phyloP scores from a whole-genome alignment of 768 basidiomycete genomes.

The Termitomyces bulborhizus region DNA sequence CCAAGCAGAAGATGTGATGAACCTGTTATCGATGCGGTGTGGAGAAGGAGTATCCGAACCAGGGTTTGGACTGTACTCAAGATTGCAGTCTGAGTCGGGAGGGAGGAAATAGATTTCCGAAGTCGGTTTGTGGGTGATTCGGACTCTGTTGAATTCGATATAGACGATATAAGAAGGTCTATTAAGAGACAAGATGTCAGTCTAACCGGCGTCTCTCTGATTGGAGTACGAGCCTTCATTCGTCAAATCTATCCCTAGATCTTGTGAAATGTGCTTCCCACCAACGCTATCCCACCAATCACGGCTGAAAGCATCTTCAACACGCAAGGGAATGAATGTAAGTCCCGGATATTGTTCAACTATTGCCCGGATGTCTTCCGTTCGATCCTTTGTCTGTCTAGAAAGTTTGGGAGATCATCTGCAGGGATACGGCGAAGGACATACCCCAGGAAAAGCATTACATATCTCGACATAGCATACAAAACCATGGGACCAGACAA shows the following conservation, averaged over 20 bases:
- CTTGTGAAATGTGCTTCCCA: constrained; percentile 18
- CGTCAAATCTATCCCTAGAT: constrained; percentile 39
- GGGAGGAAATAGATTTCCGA: constrained; percentile 50
- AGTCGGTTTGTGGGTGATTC: constrained; percentile 23
- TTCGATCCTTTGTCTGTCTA: constrained; percentile 48
- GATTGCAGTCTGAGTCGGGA: constrained; percentile 73
- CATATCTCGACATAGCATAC: constrained; percentile 71
- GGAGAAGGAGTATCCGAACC: constrained; percentile 61
- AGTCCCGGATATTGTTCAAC: constrained; percentile 43
- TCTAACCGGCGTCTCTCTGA: not conserved
- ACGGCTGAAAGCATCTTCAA: constrained; percentile 72
- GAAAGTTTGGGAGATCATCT: constrained; percentile 10
- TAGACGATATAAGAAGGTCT: constrained; percentile 26
- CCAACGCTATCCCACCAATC: constrained; percentile 57
- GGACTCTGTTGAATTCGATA: constrained; percentile 10
- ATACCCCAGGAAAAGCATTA: constrained; percentile 53
- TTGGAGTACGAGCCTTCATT: constrained; percentile 39
- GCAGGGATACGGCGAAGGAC: constrained; percentile 18
- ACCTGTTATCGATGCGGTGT: constrained; percentile 49
- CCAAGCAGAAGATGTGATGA: constrained; percentile 80
- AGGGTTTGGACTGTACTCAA: constrained; percentile 52
- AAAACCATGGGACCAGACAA: constrained; percentile 54
- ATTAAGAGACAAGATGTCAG: not conserved
- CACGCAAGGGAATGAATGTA: constrained; percentile 54
- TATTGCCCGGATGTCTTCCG: constrained; percentile 40